phyloP scores from a whole-genome alignment of 2,329 filamentous ascomycete genomes.

The Aurifilum marmelostoma region DNA sequence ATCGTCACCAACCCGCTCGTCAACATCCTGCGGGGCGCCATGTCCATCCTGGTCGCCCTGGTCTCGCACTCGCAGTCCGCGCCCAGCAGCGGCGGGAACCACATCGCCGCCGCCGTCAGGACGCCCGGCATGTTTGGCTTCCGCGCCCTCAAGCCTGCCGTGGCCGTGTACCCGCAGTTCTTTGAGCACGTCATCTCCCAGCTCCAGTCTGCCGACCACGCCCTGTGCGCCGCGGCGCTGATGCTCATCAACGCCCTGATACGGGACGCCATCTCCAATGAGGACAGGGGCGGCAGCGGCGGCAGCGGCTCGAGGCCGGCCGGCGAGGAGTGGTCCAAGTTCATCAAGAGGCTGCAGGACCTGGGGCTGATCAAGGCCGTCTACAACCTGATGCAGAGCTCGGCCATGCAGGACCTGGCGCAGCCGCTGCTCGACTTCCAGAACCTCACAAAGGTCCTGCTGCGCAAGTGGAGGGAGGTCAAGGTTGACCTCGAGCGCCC shows the following conservation, averaged over 20 bases:
- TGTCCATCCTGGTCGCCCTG: slow-evolving; percentile 93
- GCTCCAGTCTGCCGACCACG: slow-evolving; percentile 91
- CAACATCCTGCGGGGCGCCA: slow-evolving; percentile 94
- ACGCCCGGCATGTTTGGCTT: slow-evolving; percentile 77
- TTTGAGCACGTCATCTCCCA: slow-evolving; percentile 92
- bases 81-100: slow-evolving; percentile 41
- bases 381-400: slow-evolving; percentile 92
- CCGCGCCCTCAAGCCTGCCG: slow-evolving; percentile 85
- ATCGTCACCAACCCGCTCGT: slow-evolving; percentile 95
- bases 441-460: slow-evolving; percentile 81
- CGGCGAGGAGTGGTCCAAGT: slow-evolving; percentile 85
- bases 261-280: slow-evolving; percentile 82
- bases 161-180: slow-evolving; percentile 90
- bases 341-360: slow-evolving; percentile 92
- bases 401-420: slow-evolving; percentile 85
- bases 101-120: slow-evolving; percentile 34
- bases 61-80: slow-evolving; percentile 80
- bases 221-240: slow-evolving; percentile 90
- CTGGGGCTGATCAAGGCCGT: slow-evolving; percentile 90
- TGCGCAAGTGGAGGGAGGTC: slow-evolving; percentile 87
- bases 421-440: slow-evolving; percentile 94
- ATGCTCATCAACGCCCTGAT: slow-evolving; percentile 96
- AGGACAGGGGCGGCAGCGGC: slow-evolving; percentile 52
- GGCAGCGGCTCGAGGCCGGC: slow-evolving; percentile 39
- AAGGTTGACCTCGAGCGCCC: slow-evolving; percentile 81